Conservation (phyloP, 2,329 filamentous ascomycete species). For the Fusarium pseudonygamai region DNA sequence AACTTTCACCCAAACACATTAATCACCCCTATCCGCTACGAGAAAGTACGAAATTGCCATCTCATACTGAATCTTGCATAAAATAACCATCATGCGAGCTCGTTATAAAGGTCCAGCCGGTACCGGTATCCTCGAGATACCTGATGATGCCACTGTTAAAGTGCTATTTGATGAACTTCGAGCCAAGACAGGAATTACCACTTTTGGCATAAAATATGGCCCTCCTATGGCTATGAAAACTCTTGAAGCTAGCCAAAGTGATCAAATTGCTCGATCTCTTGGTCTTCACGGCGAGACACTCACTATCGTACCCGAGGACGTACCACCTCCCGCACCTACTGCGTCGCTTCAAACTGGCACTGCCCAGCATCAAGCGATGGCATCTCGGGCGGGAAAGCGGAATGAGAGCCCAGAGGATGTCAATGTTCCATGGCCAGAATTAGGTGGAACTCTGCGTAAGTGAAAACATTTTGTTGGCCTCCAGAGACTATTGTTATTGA, state of each 20-base stretch:
- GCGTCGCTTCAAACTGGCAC: constrained; percentile 4
- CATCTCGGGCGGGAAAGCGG: neutral
- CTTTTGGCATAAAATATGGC: constrained; percentile 83
- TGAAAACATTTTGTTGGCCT: neutral
- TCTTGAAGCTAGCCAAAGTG: constrained; percentile 66
- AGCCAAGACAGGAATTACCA: constrained; percentile 69
- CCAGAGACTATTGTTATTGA: constrained; percentile 2
- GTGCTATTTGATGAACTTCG: constrained; percentile 70
- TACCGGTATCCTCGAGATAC: constrained; percentile 73
- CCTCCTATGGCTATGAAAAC: constrained; percentile 75
- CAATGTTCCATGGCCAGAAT: constrained; percentile 59
- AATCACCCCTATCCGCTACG: neutral
- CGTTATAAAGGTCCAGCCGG: constrained; percentile 80
- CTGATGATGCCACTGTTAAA: constrained; percentile 72
- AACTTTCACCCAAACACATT: neutral
- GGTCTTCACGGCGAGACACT: constrained; percentile 61
- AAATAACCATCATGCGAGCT: constrained; percentile 68
- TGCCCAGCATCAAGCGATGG: neutral
- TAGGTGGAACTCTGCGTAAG: constrained; percentile 61
- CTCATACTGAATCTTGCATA: neutral
- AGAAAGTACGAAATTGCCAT: neutral
- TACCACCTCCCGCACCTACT: constrained; percentile 25
- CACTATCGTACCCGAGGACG: constrained; percentile 58
- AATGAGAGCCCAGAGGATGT: constrained; percentile 45
- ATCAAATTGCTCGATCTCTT: constrained; percentile 58